phyloP scores from a whole-genome alignment of 495 filamentous ascomycete genomes.

The Aspergillus funiculosus region DNA sequence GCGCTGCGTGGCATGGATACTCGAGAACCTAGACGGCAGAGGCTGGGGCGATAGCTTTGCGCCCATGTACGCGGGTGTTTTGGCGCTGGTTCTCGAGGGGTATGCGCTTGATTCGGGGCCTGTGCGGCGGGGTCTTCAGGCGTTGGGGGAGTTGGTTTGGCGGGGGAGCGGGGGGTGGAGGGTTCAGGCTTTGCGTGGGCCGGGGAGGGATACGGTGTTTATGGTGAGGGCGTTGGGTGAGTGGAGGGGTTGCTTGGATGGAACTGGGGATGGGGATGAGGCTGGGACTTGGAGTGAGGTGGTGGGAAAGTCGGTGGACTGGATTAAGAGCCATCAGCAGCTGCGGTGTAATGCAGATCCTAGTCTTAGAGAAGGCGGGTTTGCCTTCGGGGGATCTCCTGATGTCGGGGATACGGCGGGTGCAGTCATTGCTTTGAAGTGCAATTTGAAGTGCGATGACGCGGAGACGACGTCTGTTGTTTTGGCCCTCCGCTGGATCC shows the following conservation, averaged over 20 bases:
- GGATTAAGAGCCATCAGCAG: conserved; percentile 26
- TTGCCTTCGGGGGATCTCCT: conserved; percentile 34
- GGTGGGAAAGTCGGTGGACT: conserved; percentile 23
- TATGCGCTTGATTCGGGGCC: conserved; percentile 16
- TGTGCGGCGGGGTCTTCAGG: conserved; percentile 17
- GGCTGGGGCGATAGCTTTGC: conserved; percentile 32
- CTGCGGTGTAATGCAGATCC: conserved; percentile 26
- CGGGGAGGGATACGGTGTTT: no score
- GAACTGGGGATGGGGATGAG: background rate
- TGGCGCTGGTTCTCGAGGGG: conserved; percentile 28
- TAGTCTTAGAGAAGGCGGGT: conserved; percentile 22
- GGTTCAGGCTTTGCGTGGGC: no score
- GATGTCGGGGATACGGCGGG: conserved; percentile 45
- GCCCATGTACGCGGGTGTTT: conserved; percentile 26
- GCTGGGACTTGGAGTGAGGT: no score
- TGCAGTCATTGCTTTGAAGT: conserved; percentile 28
- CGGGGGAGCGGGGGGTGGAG: no score
- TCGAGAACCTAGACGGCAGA: conserved; percentile 31
- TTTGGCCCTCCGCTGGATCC: conserved; percentile 28
- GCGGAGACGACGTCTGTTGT: conserved; percentile 10
- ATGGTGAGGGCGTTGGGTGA: no score
- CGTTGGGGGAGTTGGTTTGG: no score
- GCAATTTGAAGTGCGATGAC: conserved; percentile 8
- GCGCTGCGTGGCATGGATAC: conserved; percentile 26
- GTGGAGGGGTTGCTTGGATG: conserved; percentile 15